Base-by-base conservation (phyloP, 768 basidiomycete species). In the Trametes gibbosa region DNA sequence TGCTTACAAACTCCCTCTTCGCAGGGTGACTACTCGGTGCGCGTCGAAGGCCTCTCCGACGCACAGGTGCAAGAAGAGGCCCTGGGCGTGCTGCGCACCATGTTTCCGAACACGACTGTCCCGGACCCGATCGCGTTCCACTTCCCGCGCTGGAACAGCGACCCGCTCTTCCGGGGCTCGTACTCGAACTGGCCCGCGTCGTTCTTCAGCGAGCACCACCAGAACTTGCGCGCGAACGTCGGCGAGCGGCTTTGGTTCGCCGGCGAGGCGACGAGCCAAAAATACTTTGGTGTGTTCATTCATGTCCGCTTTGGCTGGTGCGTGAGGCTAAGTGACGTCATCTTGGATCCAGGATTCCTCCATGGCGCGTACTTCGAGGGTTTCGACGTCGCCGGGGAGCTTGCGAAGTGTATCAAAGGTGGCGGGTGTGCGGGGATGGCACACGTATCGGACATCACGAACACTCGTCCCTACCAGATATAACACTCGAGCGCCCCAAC, bases 111-210 rank as follows among this genome's bases (percentile, higher is more conserved):
- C 50, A 71, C 71, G 54, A 75, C 73, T 2, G 70, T 87, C 24
- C 84, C 84, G 2, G 75, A 77, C 8, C 84, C 86, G 0, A 61
- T 73, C 3, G 81, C 76, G n/a, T 81, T 87, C 65, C 73, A 74
- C 65, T 77, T 83, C 60, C 76, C 77, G 2, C 71, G 76, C 2
- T 87, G 86, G 86, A 63, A 73, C 48, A 67, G 68, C 5, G 75
- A 86, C 66, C 76, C 79, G 3, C 69, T 81, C 34, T 81, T 74
- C 67, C 77, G 82, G n/a, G 83, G 83, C 8, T 83, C 83, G 8
- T 88, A 84, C 63, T 82, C 81, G 21, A 87, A 85, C 61, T 86
- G 84, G 84, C 84, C 84, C 0, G 70, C 86, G 2, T 77, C 80
- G 1, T 86, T 83, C 62, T 70, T 78, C 17, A 76, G 73, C 13